These are phyloP conservation scores for Trametes elegans DNA, from an alignment of 768 basidiomycete genomes.

Conservation along the genomic window DNA sequence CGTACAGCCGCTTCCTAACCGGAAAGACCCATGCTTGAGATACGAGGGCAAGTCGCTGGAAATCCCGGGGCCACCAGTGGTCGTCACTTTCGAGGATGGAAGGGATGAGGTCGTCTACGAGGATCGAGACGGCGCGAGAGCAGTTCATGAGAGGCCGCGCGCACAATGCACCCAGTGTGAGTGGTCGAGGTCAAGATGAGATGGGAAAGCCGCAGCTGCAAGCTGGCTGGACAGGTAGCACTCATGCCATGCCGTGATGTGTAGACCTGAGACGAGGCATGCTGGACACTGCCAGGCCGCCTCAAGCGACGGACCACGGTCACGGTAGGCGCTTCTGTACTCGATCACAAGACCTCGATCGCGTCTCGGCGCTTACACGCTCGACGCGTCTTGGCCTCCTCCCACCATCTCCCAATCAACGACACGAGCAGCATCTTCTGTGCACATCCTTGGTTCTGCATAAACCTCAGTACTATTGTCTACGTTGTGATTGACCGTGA, in stretches of 20 bases:
- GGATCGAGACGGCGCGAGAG: constrained; percentile 22
- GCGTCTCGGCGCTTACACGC: constrained; percentile 3
- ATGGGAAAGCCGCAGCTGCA: neutral
- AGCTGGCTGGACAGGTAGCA: neutral
- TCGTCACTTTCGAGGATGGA: constrained; percentile 47
- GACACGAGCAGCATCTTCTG: no score
- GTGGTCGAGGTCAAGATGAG: constrained; percentile 2
- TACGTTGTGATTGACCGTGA: no score
- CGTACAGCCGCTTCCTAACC: constrained; percentile 45
- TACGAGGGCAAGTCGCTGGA: constrained; percentile 46
- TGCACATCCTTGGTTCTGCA: neutral
- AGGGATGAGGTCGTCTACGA: constrained; percentile 52
- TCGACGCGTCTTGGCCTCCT: neutral
- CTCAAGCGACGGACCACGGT: neutral
- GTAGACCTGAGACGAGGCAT: constrained; percentile 1
- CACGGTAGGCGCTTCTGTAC: neutral
- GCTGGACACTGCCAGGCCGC: neutral
- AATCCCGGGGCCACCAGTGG: constrained; percentile 56
- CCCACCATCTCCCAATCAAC: no score
- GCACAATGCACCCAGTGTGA: constrained; percentile 14
- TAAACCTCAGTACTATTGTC: no score
- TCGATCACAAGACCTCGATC: constrained; percentile 1
- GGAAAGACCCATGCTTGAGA: constrained; percentile 48
- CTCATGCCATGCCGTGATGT: constrained; percentile 15
- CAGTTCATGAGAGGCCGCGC: constrained; percentile 8